Percentiles rank a stretch among this genome's conserved stretches.
Conservation (phyloP, 2,329 filamentous ascomycete species). For the Beauveria asiatica region DNA sequence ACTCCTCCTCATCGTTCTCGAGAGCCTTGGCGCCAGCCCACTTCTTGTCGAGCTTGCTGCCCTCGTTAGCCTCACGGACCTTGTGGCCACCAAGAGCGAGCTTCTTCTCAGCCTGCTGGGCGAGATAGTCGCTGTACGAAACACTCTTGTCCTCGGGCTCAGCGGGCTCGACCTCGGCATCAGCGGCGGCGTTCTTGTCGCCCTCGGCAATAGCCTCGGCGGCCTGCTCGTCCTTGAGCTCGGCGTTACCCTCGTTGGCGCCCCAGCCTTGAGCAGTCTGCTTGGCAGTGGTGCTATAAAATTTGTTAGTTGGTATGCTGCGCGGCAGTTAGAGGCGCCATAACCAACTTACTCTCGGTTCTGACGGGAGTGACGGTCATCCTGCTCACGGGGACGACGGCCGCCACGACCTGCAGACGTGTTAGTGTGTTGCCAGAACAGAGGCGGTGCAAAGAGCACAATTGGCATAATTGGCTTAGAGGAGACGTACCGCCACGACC, state of each 20-base stretch:
- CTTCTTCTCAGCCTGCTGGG: constrained; percentile 65
- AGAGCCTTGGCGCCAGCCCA: constrained; percentile 77
- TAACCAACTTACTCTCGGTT: constrained; percentile 35
- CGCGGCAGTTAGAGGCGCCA: neutral
- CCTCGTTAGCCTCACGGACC: constrained; percentile 88
- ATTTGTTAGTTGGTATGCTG: neutral
- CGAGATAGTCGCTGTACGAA: constrained; percentile 84
- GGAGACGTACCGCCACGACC: constrained; percentile 45
- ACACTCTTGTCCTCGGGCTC: constrained; percentile 80
- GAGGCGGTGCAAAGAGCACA: neutral
- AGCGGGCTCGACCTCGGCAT: constrained; percentile 36
- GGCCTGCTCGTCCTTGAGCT: constrained; percentile 85
- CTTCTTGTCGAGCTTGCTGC: constrained; percentile 80
- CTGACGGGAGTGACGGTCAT: constrained; percentile 48
- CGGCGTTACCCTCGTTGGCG: constrained; percentile 68
- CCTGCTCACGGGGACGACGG: constrained; percentile 42
- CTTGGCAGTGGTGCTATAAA: constrained; percentile 67
- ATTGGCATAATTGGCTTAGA: neutral
- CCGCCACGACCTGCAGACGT: constrained; percentile 40
- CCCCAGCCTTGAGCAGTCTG: constrained; percentile 88
- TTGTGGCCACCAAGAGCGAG: constrained; percentile 55
- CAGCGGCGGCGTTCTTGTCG: constrained; percentile 62
- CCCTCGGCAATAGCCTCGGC: constrained; percentile 80
- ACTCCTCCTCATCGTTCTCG: constrained; percentile 61
- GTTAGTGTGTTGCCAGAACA: neutral